These are phyloP conservation scores for Tuber calosporum DNA, from an alignment of 495 filamentous ascomycete species.

Conservation along the genomic window DNA sequence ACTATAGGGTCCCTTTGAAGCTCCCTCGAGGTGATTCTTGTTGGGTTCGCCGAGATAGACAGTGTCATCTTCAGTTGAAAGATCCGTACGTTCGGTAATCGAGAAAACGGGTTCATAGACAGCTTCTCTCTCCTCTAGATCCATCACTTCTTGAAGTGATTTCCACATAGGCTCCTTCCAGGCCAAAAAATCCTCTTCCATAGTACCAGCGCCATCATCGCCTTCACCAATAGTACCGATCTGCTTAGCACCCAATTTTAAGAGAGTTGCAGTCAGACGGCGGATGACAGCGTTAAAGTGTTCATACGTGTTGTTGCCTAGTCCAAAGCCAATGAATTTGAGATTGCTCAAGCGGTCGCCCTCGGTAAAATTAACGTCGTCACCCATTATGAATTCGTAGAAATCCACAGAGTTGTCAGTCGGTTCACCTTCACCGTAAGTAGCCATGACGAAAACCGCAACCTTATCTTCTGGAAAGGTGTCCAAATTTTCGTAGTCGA, in stretches of 20 bases:
- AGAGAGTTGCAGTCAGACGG: slow-evolving; percentile 69
- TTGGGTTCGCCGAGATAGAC: slow-evolving; percentile 97
- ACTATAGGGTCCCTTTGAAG: slow-evolving; percentile 82
- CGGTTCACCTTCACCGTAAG: slow-evolving; percentile 96
- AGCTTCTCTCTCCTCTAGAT: slow-evolving; percentile 87
- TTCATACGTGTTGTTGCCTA: slow-evolving; percentile 98
- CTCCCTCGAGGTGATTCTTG: slow-evolving; percentile 84
- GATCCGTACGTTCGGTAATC: slow-evolving; percentile 66
- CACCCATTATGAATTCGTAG: slow-evolving; percentile 86
- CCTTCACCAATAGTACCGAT: slow-evolving; percentile 89
- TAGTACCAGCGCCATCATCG: slow-evolving; percentile 95
- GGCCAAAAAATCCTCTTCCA: slow-evolving; percentile 98
- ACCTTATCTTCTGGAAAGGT: slow-evolving; percentile 81
- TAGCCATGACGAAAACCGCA: slow-evolving; percentile 90
- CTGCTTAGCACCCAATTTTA: slow-evolving; percentile 70
- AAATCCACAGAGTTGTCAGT: slow-evolving; percentile 99
- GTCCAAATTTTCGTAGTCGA: slow-evolving; percentile 93
- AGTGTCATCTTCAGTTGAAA: slow-evolving; percentile 67
- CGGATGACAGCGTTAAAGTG: slow-evolving; percentile 99
- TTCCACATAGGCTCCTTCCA: slow-evolving; percentile 99
- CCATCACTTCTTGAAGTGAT: slow-evolving; percentile 70
- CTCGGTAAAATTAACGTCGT: slow-evolving; percentile 73
- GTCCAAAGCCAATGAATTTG: slow-evolving; percentile 89
- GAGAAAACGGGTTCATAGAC: slow-evolving; percentile 90
- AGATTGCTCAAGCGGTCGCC: slow-evolving; percentile 61